These are phyloP conservation scores for Parietaria judaica DNA, from an alignment of 306 rosid genomes.

Conservation along the genomic window DNA sequence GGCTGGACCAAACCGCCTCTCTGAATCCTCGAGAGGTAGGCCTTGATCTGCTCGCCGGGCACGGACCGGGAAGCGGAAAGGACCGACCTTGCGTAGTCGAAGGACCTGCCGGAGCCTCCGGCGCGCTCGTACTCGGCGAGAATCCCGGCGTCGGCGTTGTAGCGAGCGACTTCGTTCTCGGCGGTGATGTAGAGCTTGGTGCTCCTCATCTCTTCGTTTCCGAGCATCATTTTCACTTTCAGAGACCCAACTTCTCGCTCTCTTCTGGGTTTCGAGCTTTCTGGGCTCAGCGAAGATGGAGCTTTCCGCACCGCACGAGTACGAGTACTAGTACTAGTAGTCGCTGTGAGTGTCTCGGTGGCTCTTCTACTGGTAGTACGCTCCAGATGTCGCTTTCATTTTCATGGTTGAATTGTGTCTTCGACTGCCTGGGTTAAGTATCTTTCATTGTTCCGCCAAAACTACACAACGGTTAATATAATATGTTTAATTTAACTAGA, in stretches of 20 bases:
- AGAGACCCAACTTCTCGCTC: slow-evolving; percentile 21
- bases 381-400: slow-evolving; percentile 27
- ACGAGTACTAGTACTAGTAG: slow-evolving; percentile 3
- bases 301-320: no score
- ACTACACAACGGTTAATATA: no score
- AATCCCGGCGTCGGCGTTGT: slow-evolving; percentile 58
- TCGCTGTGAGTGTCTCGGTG: not conserved
- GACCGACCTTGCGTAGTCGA: slow-evolving; percentile 49
- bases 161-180: slow-evolving; percentile 39
- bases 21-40: slow-evolving; percentile 55
- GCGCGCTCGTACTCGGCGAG: slow-evolving; percentile 62
- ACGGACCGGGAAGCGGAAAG: slow-evolving; percentile 36
- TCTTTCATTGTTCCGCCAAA: not conserved
- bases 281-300: not conserved
- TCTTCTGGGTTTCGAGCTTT: not conserved
- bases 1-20: slow-evolving; percentile 72
- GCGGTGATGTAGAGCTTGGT: slow-evolving; percentile 16
- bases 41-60: slow-evolving; percentile 48
- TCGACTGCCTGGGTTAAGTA: not conserved
- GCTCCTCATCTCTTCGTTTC: slow-evolving; percentile 42
- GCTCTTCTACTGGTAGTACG: not conserved
- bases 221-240: slow-evolving; percentile 23
- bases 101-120: slow-evolving; percentile 49
- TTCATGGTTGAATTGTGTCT: not conserved
- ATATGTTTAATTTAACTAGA: no score